Evolutionary conservation across 2,329 filamentous ascomycete genomes (phyloP).

Genomic region (Penicillium brevicompactum): DNA sequence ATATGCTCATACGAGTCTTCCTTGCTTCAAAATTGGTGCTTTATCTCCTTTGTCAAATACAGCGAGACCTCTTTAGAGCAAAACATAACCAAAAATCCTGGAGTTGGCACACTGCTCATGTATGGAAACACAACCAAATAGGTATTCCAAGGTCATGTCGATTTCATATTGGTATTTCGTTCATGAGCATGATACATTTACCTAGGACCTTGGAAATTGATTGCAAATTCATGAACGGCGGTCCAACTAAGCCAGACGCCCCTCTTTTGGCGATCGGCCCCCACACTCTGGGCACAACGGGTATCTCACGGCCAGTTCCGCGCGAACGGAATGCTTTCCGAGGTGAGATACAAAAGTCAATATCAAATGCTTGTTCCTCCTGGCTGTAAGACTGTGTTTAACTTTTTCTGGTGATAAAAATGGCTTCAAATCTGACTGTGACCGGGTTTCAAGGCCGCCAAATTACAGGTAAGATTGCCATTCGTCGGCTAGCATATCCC

Average conservation of each 20-base stretch:
- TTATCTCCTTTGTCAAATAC: too few species aligned
- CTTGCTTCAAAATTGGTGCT: too few species aligned
- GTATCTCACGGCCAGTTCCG: not conserved
- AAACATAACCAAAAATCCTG: too few species aligned
- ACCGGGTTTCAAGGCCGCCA: conserved; percentile 19
- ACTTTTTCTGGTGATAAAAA: not conserved
- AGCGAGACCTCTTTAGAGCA: too few species aligned
- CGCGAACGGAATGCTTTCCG: conserved; percentile 6
- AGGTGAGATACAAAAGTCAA: conserved; percentile 2
- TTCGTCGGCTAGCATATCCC: not conserved
- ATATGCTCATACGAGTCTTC: too few species aligned
- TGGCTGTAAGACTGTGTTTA: not conserved
- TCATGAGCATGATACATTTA: too few species aligned
- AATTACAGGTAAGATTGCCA: conserved; percentile 11
- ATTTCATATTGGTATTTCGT: too few species aligned
- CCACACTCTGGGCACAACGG: not conserved
- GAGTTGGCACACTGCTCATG: too few species aligned
- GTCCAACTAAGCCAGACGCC: not conserved
- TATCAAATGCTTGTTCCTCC: not conserved
- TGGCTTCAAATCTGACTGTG: conserved; percentile 14
- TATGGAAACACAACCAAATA: too few species aligned
- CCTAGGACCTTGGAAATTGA: too few species aligned
- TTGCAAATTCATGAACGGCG: not conserved
- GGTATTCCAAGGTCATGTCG: too few species aligned
- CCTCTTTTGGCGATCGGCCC: not conserved